Conservation (phyloP, 805 yeast species). For the Metschnikowia anglica region DNA sequence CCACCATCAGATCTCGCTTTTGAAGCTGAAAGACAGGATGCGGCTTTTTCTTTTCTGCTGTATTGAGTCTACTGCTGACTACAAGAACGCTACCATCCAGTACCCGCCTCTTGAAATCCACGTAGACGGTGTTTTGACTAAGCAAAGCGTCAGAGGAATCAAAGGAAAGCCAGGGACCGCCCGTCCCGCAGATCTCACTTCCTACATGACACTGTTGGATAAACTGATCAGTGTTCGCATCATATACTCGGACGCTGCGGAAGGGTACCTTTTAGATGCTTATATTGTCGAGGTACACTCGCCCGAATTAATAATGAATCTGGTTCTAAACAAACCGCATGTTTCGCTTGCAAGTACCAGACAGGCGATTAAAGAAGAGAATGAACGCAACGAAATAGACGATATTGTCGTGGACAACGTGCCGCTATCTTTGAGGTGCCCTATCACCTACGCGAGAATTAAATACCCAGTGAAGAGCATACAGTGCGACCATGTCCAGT, state of each 20-base stretch:
- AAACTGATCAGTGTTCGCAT: constrained; percentile 43
- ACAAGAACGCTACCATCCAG: constrained; percentile 38
- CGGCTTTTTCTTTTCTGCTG: constrained; percentile 59
- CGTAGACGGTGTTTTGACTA: constrained; percentile 55
- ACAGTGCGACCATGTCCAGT: constrained; percentile 76
- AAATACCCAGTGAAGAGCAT: constrained; percentile 67
- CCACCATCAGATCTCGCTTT: constrained; percentile 39
- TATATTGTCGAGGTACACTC: constrained; percentile 52
- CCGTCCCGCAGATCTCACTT: constrained; percentile 76
- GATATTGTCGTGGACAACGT: constrained; percentile 68
- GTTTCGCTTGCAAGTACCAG: constrained; percentile 53
- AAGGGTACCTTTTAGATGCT: constrained; percentile 50
- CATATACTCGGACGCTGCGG: constrained; percentile 57
- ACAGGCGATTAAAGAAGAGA: constrained; percentile 40
- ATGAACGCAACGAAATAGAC: constrained; percentile 55
- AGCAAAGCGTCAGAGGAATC: constrained; percentile 53
- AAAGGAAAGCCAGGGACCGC: constrained; percentile 78
- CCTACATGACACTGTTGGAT: constrained; percentile 30
- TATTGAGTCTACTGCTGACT: constrained; percentile 29
- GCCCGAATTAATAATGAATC: constrained; percentile 23
- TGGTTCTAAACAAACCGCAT: constrained; percentile 41
- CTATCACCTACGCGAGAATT: constrained; percentile 71
- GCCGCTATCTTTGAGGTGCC: constrained; percentile 70
- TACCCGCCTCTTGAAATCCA: constrained; percentile 77
- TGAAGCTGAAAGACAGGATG: constrained; percentile 24